Evolutionary conservation across 2,329 filamentous ascomycete genomes (phyloP), one percentile per base, ranked within the genome.

Genomic region (Akanthomyces uredinophilus): DNA sequence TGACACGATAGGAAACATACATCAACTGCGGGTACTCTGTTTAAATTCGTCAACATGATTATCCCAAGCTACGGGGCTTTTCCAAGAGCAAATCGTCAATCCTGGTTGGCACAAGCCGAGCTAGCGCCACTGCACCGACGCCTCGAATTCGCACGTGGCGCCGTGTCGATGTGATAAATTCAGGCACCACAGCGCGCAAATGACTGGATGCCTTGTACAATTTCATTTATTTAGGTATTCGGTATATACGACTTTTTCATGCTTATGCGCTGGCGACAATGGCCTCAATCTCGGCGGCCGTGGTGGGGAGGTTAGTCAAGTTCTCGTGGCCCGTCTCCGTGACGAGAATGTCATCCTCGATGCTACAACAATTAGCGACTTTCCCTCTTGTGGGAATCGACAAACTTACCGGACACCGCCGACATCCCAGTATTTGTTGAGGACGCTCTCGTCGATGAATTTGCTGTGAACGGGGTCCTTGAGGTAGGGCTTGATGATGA

Each of bases 401-500:
- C 32, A 5, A 37, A 76, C 82, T 71, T 70, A 84, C 77, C 87
- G 82, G 14, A 92, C 87, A 66, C 89, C 90, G 13, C 90, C 90
- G 1, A 92, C 92, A 59, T 88, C 84, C 87, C 92, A 93, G 75
- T 95, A 97, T 68, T 83, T 84, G 14, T 91, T 82, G 44, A 97
- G 75, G 1, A 93, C 89, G 22, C 81, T 76, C 46, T 80, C 78
- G 70, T 96, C 86, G 69, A 97, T 96, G 70, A 87, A 96, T 70
- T 88, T 87, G 60, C 84, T 82, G 70, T 93, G 86, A 53, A 85
- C 83, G 0, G 89, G 85, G 66, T 92, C 86, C 53, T 86, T 81
- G 14, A 96, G 79, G 71, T 89, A 95, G 0, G 92, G 90, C 50
- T 88, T 84, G 64, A 97, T 90, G 66, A 96, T 96, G 72, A 93